Evolutionary conservation across 345 rosid species (phyloP).

Genomic region (Reutealis trisperma): DNA sequence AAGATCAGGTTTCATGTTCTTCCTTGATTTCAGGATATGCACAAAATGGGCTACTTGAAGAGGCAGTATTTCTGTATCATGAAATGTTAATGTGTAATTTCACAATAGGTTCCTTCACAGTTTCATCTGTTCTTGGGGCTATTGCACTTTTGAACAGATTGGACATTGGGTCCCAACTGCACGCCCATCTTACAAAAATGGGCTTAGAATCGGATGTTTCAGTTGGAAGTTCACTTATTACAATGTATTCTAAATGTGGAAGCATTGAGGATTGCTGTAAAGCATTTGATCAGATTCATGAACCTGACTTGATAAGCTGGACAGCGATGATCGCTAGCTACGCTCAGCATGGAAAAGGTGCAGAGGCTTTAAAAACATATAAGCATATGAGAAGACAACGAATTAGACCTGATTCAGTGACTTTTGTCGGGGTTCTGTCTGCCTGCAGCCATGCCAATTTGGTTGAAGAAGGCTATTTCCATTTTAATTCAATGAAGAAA

Average conservation of each 20-base stretch:
- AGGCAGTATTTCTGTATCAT: conserved; percentile 50
- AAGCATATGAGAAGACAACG: conserved; percentile 52
- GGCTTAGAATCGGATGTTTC: conserved; percentile 57
- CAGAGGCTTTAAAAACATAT: conserved; percentile 54
- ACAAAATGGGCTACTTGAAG: conserved; percentile 50
- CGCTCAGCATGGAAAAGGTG: conserved; percentile 71
- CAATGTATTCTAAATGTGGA: conserved; percentile 73
- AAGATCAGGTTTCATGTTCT: conserved; percentile 54
- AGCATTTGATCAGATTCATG: conserved; percentile 56
- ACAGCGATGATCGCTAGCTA: conserved; percentile 69
- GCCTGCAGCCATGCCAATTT: conserved; percentile 78
- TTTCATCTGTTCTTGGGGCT: conserved; percentile 61
- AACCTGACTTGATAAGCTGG: conserved; percentile 71
- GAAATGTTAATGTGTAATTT: conserved; percentile 47
- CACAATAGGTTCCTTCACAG: conserved; percentile 48
- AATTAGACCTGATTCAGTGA: conserved; percentile 62
- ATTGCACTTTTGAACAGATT: conserved; percentile 38
- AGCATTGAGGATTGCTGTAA: conserved; percentile 55
- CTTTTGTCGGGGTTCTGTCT: conserved; percentile 61
- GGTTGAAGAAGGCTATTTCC: conserved; percentile 64
- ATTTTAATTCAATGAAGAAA: conserved; percentile 59
- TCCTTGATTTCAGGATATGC: conserved; percentile 66
- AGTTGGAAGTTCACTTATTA: conserved; percentile 70
- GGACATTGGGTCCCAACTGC: conserved; percentile 66
- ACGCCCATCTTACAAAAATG: conserved; percentile 48